Percentiles rank a stretch among this genome's conserved stretches.
These are phyloP conservation scores for Canariomyces notabilis DNA, from an alignment of 2,329 filamentous ascomycete genomes.

Conservation along the genomic window DNA sequence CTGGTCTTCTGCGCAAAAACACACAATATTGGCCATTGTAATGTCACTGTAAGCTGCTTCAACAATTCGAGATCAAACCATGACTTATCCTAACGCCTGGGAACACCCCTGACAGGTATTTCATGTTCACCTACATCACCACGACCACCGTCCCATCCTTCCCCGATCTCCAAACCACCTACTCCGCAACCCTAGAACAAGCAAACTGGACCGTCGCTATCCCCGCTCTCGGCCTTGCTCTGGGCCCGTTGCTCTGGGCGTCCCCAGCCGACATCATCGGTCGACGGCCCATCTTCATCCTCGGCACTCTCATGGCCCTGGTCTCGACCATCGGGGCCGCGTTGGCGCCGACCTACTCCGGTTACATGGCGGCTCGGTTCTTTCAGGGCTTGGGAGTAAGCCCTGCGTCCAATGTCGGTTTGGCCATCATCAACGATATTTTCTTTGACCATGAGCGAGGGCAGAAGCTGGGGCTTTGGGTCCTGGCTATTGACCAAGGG, in stretches of 20 bases:
- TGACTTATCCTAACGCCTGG: not conserved
- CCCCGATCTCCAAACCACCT: slow-evolving; percentile 42
- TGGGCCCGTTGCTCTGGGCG: slow-evolving; percentile 48
- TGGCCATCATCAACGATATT: slow-evolving; percentile 50
- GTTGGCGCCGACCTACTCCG: slow-evolving; percentile 35
- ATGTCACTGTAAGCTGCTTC: slow-evolving; percentile 38
- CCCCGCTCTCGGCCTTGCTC: slow-evolving; percentile 43
- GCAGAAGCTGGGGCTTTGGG: slow-evolving; percentile 52
- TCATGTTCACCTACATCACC: slow-evolving; percentile 55
- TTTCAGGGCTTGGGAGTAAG: slow-evolving; percentile 53
- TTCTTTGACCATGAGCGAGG: slow-evolving; percentile 54
- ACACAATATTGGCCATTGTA: slow-evolving; percentile 45
- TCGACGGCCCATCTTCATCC: slow-evolving; percentile 44
- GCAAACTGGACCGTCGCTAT: slow-evolving; percentile 53
- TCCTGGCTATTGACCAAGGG: slow-evolving; percentile 38
- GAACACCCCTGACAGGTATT: slow-evolving; percentile 30
- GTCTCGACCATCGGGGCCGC: slow-evolving; percentile 32
- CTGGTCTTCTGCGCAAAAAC: slow-evolving; percentile 44
- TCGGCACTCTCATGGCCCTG: slow-evolving; percentile 33
- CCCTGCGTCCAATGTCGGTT: slow-evolving; percentile 49
- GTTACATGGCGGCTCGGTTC: slow-evolving; percentile 54
- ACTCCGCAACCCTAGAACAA: slow-evolving; percentile 39
- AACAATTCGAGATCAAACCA: too few species aligned
- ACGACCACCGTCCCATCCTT: slow-evolving; percentile 53
- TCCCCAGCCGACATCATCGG: slow-evolving; percentile 47